phyloP scores from a whole-genome alignment of 169 alveolate genomes.

The Toxoplasma gondii region DNA sequence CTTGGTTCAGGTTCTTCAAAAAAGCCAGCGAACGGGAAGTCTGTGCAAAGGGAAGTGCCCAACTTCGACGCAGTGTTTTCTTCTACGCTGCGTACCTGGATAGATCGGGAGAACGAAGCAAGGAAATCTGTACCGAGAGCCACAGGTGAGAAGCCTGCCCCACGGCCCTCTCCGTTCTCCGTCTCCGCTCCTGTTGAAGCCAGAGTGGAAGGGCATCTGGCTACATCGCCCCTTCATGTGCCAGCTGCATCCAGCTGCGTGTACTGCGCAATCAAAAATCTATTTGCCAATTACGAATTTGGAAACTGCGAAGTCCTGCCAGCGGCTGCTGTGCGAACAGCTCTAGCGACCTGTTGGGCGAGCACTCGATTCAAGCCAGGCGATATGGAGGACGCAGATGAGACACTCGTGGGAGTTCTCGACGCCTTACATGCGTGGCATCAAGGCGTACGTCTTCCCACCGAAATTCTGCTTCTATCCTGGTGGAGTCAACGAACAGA shows the following conservation, averaged over 20 bases:
- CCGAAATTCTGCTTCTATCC: background rate
- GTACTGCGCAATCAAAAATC: conserved; percentile 43
- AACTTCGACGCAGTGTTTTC: too few species aligned
- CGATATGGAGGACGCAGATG: conserved; percentile 65
- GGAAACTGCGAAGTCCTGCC: conserved; percentile 25
- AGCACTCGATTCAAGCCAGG: conserved; percentile 48
- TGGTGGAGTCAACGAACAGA: background rate
- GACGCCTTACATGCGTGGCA: conserved; percentile 40
- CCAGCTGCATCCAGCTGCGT: conserved; percentile 36
- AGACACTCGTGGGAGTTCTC: conserved; percentile 54
- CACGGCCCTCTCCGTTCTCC: background rate
- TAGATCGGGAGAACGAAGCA: too few species aligned
- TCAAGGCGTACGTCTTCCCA: background rate
- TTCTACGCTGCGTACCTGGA: too few species aligned
- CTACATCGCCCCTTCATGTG: background rate
- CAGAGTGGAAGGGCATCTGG: background rate
- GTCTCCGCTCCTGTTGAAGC: background rate
- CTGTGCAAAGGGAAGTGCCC: too few species aligned
- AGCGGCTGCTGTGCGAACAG: background rate
- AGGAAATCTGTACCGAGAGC: too few species aligned
- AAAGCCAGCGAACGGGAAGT: too few species aligned
- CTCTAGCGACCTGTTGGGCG: conserved; percentile 1
- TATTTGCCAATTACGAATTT: conserved; percentile 39
- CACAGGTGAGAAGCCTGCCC: background rate
- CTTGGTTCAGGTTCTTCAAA: too few species aligned